phyloP scores from a whole-genome alignment of 352 stramenopile species.

The Pythium graminicola region DNA sequence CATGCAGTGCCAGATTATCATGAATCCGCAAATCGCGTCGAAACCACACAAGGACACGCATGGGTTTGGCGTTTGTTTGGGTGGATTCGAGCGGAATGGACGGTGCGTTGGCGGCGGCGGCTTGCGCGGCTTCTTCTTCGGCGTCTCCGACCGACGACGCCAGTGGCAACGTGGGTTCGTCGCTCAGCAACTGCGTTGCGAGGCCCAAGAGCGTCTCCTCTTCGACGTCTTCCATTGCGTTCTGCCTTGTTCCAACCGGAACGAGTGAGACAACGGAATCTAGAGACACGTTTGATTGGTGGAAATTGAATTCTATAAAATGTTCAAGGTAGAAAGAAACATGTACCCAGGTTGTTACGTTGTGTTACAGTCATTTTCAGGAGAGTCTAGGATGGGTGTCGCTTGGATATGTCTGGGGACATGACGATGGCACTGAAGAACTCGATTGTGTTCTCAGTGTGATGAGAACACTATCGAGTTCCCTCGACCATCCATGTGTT shows the following conservation, averaged over 20 bases:
- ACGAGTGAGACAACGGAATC: neutral
- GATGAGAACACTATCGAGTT: no score
- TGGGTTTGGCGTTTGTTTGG: slow-evolving; percentile 15
- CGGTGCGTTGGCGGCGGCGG: slow-evolving; percentile 19
- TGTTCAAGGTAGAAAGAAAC: no score
- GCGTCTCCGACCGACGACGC: slow-evolving; percentile 19
- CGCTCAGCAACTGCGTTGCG: slow-evolving; percentile 33
- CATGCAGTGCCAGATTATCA: slow-evolving; percentile 92
- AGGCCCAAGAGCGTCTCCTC: slow-evolving; percentile 38
- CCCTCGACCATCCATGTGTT: no score
- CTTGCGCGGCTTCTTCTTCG: slow-evolving; percentile 29
- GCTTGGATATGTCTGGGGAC: no score
- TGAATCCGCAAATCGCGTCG: slow-evolving; percentile 94
- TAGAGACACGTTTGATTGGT: neutral
- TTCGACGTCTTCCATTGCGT: slow-evolving; percentile 26
- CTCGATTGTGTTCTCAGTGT: no score
- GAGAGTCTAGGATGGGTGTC: no score
- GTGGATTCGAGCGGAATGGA: neutral
- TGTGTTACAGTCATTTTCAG: neutral
- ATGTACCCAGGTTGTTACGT: neutral
- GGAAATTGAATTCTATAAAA: neutral
- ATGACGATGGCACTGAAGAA: no score
- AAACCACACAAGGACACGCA: slow-evolving; percentile 87
- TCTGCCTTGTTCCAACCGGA: slow-evolving; percentile 11
- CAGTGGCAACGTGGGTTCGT: slow-evolving; percentile 26